Evolutionary conservation across 2,329 filamentous ascomycete genomes (phyloP).

Genomic region (Aplosporella prunicola): DNA sequence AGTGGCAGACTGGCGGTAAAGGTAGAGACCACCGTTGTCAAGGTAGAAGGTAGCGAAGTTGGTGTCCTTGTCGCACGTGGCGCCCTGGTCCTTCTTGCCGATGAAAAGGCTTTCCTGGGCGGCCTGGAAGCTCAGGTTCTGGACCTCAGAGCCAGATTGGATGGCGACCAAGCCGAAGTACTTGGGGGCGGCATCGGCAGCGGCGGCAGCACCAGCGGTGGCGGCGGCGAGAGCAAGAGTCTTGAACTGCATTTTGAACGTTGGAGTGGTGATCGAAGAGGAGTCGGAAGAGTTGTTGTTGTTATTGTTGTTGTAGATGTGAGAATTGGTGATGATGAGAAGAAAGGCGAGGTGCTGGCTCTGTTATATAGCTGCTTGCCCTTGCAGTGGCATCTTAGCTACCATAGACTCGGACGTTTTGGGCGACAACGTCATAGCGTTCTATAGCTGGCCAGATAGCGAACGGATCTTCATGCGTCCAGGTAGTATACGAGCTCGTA

Average conservation of each 20-base stretch:
- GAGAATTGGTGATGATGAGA: too few species aligned
- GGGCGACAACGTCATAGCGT: too few species aligned
- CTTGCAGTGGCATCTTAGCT: too few species aligned
- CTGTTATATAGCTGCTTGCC: too few species aligned
- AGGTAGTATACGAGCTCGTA: too few species aligned
- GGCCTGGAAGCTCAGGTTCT: slow-evolving; percentile 40
- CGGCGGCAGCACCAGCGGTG: slow-evolving; percentile 23
- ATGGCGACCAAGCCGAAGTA: slow-evolving; percentile 44
- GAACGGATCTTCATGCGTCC: too few species aligned
- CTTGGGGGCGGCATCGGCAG: slow-evolving; percentile 22
- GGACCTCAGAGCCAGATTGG: slow-evolving; percentile 41
- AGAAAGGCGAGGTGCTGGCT: too few species aligned
- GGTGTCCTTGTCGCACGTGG: slow-evolving; percentile 35
- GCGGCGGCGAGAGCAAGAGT: slow-evolving; percentile 12
- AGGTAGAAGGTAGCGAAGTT: slow-evolving; percentile 44
- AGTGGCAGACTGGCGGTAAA: slow-evolving; percentile 37
- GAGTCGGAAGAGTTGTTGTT: slow-evolving; percentile 7
- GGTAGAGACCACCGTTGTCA: slow-evolving; percentile 36
- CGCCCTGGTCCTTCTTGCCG: slow-evolving; percentile 34
- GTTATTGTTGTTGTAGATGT: too few species aligned
- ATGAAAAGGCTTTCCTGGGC: slow-evolving; percentile 36
- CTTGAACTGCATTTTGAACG: slow-evolving; percentile 24
- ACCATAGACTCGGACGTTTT: too few species aligned
- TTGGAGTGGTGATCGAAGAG: slow-evolving; percentile 5
- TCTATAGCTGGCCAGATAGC: too few species aligned